A percentile compares a stretch with the other conserved stretches of the same genome.
Conservation (phyloP, 768 basidiomycete genomes). For the Kwoniella dendrophila region DNA sequence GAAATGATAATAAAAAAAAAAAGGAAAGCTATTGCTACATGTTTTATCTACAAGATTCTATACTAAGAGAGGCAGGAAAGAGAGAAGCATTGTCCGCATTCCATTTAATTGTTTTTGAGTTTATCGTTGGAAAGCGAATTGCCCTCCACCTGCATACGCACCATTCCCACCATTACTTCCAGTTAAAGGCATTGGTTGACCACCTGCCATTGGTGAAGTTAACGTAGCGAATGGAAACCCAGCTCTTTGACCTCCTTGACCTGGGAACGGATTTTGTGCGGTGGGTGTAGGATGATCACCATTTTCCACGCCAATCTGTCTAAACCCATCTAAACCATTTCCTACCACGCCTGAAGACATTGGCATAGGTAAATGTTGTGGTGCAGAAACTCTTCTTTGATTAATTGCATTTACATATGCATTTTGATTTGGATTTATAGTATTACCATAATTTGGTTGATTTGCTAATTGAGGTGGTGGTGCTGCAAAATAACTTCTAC, state of each 20-base stretch:
- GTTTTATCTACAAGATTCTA: no score
- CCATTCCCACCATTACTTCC: constrained; percentile 10
- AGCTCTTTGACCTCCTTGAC: neutral
- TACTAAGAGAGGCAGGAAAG: no score
- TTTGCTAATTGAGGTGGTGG: neutral
- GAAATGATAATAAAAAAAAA: no score
- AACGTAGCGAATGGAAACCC: constrained; percentile 26
- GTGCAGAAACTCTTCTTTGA: constrained; percentile 29
- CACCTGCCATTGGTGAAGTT: constrained; percentile 23
- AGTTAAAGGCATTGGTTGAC: neutral
- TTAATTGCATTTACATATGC: constrained; percentile 4
- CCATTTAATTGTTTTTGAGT: no score
- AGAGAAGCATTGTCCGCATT: no score
- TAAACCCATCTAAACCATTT: constrained; percentile 23
- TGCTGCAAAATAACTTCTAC: constrained; percentile 19
- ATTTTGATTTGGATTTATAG: neutral
- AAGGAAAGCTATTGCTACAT: no score
- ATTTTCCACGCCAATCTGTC: constrained; percentile 13
- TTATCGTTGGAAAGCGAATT: constrained; percentile 39
- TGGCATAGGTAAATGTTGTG: constrained; percentile 38
- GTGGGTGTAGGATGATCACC: constrained; percentile 45
- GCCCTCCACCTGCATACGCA: constrained; percentile 8
- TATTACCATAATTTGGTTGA: constrained; percentile 4
- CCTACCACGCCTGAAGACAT: neutral
- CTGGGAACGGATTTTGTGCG: constrained; percentile 40